A percentile compares a stretch with the other conserved stretches of the same genome.
Conservation (phyloP, 169 alveolate species). For the Cystoisospora suis region DNA sequence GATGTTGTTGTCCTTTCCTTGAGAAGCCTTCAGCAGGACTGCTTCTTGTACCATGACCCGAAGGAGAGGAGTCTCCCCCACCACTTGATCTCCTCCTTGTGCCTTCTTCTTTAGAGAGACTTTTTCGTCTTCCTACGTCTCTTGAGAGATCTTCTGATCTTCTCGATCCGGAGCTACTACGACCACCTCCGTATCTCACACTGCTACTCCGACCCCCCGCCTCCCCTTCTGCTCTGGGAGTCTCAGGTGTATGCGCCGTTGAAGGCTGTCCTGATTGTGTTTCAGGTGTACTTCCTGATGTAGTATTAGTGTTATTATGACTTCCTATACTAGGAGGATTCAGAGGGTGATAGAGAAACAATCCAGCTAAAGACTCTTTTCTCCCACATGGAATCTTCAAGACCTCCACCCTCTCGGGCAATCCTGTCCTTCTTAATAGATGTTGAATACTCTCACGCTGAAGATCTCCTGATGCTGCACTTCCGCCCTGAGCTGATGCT, state of each 20-base stretch:
- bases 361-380: slow-evolving; percentile 16
- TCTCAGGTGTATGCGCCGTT: background rate
- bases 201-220: background rate
- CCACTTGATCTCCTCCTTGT: too few relatives aligned
- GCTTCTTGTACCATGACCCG: too few relatives aligned
- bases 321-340: background rate
- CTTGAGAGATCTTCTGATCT: background rate
- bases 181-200: background rate
- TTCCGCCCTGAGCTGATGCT: slow-evolving; percentile 23
- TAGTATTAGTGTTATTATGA: too few relatives aligned
- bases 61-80: too few relatives aligned
- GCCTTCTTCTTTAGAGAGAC: background rate
- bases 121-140: background rate
- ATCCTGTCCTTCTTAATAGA: background rate
- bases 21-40: too few relatives aligned
- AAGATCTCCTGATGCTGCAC: background rate
- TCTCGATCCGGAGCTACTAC: background rate
- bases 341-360: slow-evolving; percentile 26
- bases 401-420: slow-evolving; percentile 40
- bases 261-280: background rate
- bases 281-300: background rate
- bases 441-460: slow-evolving; percentile 58
- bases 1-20: too few relatives aligned
- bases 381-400: slow-evolving; percentile 25
- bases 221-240: background rate